Base-by-base conservation (phyloP, 129 eudicot species). In the Kitagawia praeruptora region DNA sequence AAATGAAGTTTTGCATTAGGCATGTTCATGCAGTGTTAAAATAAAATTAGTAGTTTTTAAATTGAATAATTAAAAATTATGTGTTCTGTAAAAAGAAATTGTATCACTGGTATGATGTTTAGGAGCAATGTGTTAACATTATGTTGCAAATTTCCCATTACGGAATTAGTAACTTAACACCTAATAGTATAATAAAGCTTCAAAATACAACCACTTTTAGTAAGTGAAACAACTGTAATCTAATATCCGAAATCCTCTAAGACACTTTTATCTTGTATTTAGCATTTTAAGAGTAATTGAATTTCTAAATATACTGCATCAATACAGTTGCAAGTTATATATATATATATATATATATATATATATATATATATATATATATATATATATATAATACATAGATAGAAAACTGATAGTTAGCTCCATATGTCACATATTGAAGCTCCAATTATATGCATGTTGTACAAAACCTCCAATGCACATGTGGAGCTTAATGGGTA, bases 401-500 rank as follows among this genome's bases (percentile, higher is more conserved):
- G 72, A 61, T n/a, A n/a, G 15, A n/a, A 61, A 61, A 61, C 69
- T n/a, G 69, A 61, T 61, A n/a, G 37, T 61, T n/a, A 25, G 69
- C 34, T 61, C 69, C 15, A 10, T 61, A n/a, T 61, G 15, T 61
- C 3, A n/a, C 69, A 13, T 9, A 25, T 25, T 61, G 25, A 61
- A n/a, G 69, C 31, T 61, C 69, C 69, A 21, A 61, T 58, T 23
- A 8, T 61, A 61, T 61, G 69, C 69, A 58, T 58, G 31, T 58
- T n/a, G 63, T 58, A 58, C 31, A 23, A 23, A 31, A n/a, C 69
- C 16, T 61, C 34, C 34, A 61, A 61, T 61, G 15, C 69, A 25
- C 69, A 61, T 8, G 69, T n/a, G 1, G 69, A 25, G 69, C 6
- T n/a, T 2, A 58, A 21, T 25, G 69, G 34, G 15, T 23, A 6